Percentiles rank a stretch among this genome's conserved stretches.
Evolutionary conservation across 2,329 filamentous ascomycete genomes (phyloP).

Genomic region (Laburnicola sp.): DNA sequence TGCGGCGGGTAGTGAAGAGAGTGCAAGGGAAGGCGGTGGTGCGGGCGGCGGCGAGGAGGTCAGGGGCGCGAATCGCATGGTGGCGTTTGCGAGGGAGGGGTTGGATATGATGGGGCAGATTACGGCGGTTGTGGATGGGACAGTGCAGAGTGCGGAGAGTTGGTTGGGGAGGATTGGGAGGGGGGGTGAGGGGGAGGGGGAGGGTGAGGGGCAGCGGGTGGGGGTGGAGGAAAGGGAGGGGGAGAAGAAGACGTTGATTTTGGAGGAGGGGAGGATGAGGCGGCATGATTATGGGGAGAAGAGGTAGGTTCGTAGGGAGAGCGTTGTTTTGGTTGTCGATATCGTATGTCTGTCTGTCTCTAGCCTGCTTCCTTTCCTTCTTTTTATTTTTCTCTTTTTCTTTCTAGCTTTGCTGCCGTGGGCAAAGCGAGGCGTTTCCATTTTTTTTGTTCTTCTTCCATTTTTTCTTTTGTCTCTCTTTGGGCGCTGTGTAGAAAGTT

Average conservation of each 20-base stretch:
- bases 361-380: no score
- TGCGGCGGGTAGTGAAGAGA: not conserved
- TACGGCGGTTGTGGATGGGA: slow-evolving; percentile 82
- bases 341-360: slow-evolving; percentile 59
- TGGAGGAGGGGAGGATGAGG: slow-evolving; percentile 87
- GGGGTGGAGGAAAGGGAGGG: slow-evolving; percentile 14
- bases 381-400: no score
- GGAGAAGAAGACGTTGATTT: slow-evolving; percentile 65
- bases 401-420: no score
- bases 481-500: slow-evolving; percentile 77
- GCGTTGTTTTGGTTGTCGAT: slow-evolving; percentile 82
- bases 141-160: slow-evolving; percentile 84
- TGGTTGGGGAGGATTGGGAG: slow-evolving; percentile 80
- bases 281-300: not conserved
- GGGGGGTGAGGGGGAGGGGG: slow-evolving; percentile 16
- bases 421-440: no score
- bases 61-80: slow-evolving; percentile 69
- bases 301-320: slow-evolving; percentile 61
- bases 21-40: slow-evolving; percentile 12
- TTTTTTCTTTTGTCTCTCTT: no score
- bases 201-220: not conserved
- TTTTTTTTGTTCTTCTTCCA: no score
- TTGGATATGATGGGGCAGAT: slow-evolving; percentile 95
- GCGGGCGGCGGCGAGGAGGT: slow-evolving; percentile 47
- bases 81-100: slow-evolving; percentile 86